Evolutionary conservation across 306 rosid species (phyloP), one percentile per base, ranked within the genome.

Genomic region (Quercus suber): DNA sequence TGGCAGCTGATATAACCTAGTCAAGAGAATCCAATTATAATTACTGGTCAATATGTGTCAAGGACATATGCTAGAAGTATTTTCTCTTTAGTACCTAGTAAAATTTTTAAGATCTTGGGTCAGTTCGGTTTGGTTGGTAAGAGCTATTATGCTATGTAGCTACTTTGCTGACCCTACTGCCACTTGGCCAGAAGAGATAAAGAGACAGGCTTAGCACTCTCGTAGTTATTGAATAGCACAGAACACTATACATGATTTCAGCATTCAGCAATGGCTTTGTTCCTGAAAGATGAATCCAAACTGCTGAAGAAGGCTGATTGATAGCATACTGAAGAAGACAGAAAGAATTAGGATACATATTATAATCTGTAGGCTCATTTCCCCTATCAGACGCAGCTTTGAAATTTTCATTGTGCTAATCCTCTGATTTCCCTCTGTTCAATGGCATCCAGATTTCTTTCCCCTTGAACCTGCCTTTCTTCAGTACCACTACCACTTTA

Each of bases 391-490:
- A 53, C 28, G 88, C 80, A 79, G 55, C 86, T 85, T 83, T 75
- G 95, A 89, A 82, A 94, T 90, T 53, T 86, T 88, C 77, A 89
- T 65, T 3, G 79, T 74, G 61, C 89, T 78, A 91, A 86, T 89
- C 92, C 86, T 78, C 85, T 90, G 80, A 88, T 82, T 53, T 91
- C 93, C 80, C 89, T 84, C 79, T 76, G 90, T 35, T 81, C 94
- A 69, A 81, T 78, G 83, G 86, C 86, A 81, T 87, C 86, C 81
- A 83, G 58, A 82, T 74, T 31, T 56, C 81, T 84, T 87, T 77
- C 89, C 76, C 83, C 87, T 80, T 84, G 92, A 55, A 51, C 86
- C 74, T 83, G 97, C 64, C 88, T 87, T 87, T 81, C 90, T 78
- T 86, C 92, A 5, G 78, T 69, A 79, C 78, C 90, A 71, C 83